Evolutionary conservation across 2,329 filamentous ascomycete genomes (phyloP), one percentile per base, ranked within the genome.

Genomic region (Diaporthe batatas): DNA sequence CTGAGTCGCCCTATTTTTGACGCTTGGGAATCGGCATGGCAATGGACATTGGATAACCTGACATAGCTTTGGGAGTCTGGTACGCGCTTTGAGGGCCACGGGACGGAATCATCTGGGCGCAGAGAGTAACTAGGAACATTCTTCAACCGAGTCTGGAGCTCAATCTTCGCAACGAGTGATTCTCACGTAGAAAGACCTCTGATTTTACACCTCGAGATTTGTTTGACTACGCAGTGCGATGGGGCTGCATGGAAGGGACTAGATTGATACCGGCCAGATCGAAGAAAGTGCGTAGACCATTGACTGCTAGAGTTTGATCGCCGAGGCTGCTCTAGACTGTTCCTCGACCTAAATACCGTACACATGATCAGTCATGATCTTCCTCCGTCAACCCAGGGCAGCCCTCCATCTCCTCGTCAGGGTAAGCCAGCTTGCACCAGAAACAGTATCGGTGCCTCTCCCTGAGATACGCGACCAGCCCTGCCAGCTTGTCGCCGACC

Each of bases 351-450:
- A n/a, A 58, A 25, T n/a, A n/a, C 11, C 5, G 11, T 12, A 10
- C 7, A 7, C 8, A 51, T 1, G 2, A 68, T 70, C 55, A 89
- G 77, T 92, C 90, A 75, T 92, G 90, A 78, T 98, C 95, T 79
- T 98, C 95, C 82, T 98, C 96, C 0, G 91, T 93, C 47, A 92
- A 71, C 0, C 96, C 96, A 0, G 96, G 96, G 85, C 96, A 99
- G 0, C 94, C 95, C 16, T 96, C 94, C 92, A 98, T 91, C 47
- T 85, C 82, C 47, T 84, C 85, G 78, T 94, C 91, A 0, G 91
- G 89, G 80, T 98, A 99, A 68, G 86, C 86, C 82, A 89, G 93
- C 81, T 98, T 98, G 83, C 96, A 99, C 93, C 95, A 99, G 80
- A 98, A 98, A 84, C 96, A 99, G 80, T 99, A 99, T 57, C 87